Evolutionary conservation across 495 filamentous ascomycete species (phyloP).

Genomic region (Cetradonia linearis): DNA sequence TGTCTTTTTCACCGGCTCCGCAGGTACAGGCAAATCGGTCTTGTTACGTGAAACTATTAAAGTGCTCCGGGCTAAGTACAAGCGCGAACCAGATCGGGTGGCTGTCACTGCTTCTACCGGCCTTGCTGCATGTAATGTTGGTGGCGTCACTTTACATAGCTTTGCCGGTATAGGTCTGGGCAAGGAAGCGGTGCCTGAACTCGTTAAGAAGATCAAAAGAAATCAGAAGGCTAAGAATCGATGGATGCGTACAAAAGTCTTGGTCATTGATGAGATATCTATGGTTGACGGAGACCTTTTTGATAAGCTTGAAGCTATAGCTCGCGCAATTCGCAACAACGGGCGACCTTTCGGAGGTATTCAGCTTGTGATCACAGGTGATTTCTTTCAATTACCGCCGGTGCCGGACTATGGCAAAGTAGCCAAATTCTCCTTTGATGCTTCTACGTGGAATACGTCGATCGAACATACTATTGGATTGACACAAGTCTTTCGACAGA

Average conservation of each 20-base stretch:
- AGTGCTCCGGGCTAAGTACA: conserved; percentile 64
- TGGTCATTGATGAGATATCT: conserved; percentile 91
- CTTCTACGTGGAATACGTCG: conserved; percentile 77
- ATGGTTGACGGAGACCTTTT: conserved; percentile 98
- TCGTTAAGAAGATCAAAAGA: conserved; percentile 83
- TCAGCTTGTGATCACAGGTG: conserved; percentile 88
- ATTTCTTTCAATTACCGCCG: conserved; percentile 95
- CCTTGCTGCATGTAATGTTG: conserved; percentile 92
- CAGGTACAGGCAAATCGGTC: conserved; percentile 96
- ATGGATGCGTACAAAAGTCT: conserved; percentile 77
- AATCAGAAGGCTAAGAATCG: conserved; percentile 80
- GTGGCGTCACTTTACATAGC: conserved; percentile 89
- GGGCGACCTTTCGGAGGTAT: conserved; percentile 92
- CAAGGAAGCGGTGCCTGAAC: conserved; percentile 70
- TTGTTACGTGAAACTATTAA: conserved; percentile 83
- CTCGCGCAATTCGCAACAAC: conserved; percentile 71
- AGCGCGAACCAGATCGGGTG: conserved; percentile 63
- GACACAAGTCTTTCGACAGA: conserved; percentile 92
- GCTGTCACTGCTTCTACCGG: conserved; percentile 95
- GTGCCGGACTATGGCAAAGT: conserved; percentile 69
- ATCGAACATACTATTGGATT: conserved; percentile 94
- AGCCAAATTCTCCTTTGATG: conserved; percentile 85
- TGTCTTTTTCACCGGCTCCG: conserved; percentile 96
- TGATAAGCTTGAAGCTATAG: conserved; percentile 87
- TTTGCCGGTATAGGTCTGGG: conserved; percentile 93